Conservation (phyloP, 1,284 basidiomycete genomes). For the Sphaerobolus stellatus region DNA sequence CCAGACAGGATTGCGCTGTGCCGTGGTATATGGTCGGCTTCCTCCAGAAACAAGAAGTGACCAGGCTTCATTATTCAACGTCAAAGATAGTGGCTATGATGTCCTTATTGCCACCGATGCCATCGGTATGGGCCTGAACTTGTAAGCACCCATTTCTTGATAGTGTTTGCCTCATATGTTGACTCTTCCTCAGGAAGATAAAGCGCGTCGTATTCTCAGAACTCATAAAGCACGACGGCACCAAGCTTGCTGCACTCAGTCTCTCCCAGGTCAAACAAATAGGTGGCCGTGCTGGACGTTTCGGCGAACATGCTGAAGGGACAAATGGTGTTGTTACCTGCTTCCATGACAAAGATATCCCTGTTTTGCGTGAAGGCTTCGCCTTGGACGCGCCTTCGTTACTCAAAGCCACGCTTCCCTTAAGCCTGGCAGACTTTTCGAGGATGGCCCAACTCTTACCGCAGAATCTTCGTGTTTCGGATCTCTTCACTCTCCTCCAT, state of each 20-base stretch:
- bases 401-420: slow-evolving; percentile 15
- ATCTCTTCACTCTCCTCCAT: slow-evolving; percentile 2
- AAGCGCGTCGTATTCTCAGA: slow-evolving; percentile 84
- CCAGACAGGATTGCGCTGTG: slow-evolving; percentile 71
- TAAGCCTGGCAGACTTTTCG: slow-evolving; percentile 19
- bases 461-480: not conserved
- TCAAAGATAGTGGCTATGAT: slow-evolving; percentile 73
- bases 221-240: slow-evolving; percentile 75
- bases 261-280: slow-evolving; percentile 93
- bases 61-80: slow-evolving; percentile 89
- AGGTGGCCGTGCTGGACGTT: slow-evolving; percentile 93
- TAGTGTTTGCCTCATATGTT: not conserved
- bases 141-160: slow-evolving; percentile 53
- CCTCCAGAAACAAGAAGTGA: slow-evolving; percentile 89
- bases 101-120: slow-evolving; percentile 91
- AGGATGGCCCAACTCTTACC: slow-evolving; percentile 39
- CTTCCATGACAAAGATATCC: slow-evolving; percentile 64
- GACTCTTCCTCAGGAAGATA: slow-evolving; percentile 68
- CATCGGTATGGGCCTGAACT: slow-evolving; percentile 94
- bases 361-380: slow-evolving; percentile 52
- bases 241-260: slow-evolving; percentile 53
- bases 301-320: slow-evolving; percentile 62
- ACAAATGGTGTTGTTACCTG: slow-evolving; percentile 73
- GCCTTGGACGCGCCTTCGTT: slow-evolving; percentile 42
- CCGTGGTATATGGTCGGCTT: slow-evolving; percentile 86